Percentiles rank a stretch among this genome's conserved stretches.
These are phyloP conservation scores for Tolypocladium inflatum DNA, from an alignment of 2,329 filamentous ascomycete species.

Conservation along the genomic window DNA sequence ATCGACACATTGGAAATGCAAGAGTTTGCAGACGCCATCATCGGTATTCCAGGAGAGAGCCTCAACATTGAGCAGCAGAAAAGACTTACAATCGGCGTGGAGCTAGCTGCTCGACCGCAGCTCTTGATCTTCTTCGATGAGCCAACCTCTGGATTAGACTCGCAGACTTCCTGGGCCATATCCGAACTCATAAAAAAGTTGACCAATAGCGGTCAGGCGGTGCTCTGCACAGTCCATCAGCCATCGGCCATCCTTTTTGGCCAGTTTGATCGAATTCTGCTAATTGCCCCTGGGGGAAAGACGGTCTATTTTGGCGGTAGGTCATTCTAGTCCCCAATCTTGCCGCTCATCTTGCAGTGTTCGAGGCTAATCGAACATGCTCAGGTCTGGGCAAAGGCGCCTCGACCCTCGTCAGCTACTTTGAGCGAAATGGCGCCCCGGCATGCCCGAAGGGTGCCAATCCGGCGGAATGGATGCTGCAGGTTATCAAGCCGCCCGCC, in stretches of 20 bases:
- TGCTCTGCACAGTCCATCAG: constrained; percentile 94
- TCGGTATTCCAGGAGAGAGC: constrained; percentile 84
- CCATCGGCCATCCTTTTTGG: constrained; percentile 94
- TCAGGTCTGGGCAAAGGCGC: constrained; percentile 54
- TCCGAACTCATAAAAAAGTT: constrained; percentile 80
- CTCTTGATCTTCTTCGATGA: constrained; percentile 89
- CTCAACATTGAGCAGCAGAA: constrained; percentile 62
- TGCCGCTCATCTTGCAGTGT: no score
- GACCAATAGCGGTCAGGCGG: constrained; percentile 79
- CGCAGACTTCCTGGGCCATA: constrained; percentile 89
- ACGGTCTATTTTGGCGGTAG: constrained; percentile 74
- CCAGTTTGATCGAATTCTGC: constrained; percentile 73
- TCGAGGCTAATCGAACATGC: no score
- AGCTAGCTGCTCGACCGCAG: constrained; percentile 84
- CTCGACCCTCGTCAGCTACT: constrained; percentile 59
- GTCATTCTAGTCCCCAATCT: no score
- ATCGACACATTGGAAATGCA: constrained; percentile 88
- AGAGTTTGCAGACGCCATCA: constrained; percentile 79
- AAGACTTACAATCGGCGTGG: constrained; percentile 86
- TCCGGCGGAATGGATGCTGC: constrained; percentile 73
- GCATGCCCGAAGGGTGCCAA: constrained; percentile 61
- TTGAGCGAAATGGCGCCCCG: constrained; percentile 60
- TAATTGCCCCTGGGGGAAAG: constrained; percentile 64
- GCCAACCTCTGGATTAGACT: constrained; percentile 88
- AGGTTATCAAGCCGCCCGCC: constrained; percentile 53